Percentiles rank a stretch among this genome's conserved stretches.
phyloP scores from a whole-genome alignment of 306 rosid species.

The Abrus pulchellus region DNA sequence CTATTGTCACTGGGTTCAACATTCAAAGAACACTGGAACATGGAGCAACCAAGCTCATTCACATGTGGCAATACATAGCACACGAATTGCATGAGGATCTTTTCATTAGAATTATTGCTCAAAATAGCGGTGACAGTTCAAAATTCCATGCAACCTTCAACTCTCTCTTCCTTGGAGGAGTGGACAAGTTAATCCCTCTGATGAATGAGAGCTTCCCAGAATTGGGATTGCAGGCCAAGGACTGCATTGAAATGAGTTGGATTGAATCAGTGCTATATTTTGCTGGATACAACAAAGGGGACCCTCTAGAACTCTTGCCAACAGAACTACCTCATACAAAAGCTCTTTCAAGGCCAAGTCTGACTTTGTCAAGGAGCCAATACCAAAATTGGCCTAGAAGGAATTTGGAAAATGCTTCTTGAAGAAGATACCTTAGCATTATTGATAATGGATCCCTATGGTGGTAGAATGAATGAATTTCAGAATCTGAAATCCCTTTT shows the following conservation, averaged over 20 bases:
- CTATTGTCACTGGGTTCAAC: constrained; percentile 1
- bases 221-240: constrained; percentile 32
- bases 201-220: constrained; percentile 54
- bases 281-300: background rate
- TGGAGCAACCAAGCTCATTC: background rate
- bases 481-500: constrained; percentile 46
- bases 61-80: constrained; percentile 28
- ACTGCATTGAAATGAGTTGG: constrained; percentile 46
- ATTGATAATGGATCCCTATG: constrained; percentile 42
- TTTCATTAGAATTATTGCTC: too few relatives aligned
- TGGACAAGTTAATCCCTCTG: constrained; percentile 36
- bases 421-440: background rate
- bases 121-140: background rate
- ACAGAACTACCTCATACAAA: constrained; percentile 4
- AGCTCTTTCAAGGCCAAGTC: constrained; percentile 47
- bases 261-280: constrained; percentile 5
- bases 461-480: constrained; percentile 54
- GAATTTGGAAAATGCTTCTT: constrained; percentile 40
- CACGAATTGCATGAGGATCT: too few relatives aligned
- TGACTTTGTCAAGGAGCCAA: constrained; percentile 45
- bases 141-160: constrained; percentile 4
- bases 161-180: constrained; percentile 54
- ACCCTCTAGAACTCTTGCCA: constrained; percentile 20
- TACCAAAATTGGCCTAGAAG: constrained; percentile 40
- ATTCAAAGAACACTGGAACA: constrained; percentile 15